Evolutionary conservation across 1,284 basidiomycete species (phyloP).

Genomic region (Cerrena zonata): DNA sequence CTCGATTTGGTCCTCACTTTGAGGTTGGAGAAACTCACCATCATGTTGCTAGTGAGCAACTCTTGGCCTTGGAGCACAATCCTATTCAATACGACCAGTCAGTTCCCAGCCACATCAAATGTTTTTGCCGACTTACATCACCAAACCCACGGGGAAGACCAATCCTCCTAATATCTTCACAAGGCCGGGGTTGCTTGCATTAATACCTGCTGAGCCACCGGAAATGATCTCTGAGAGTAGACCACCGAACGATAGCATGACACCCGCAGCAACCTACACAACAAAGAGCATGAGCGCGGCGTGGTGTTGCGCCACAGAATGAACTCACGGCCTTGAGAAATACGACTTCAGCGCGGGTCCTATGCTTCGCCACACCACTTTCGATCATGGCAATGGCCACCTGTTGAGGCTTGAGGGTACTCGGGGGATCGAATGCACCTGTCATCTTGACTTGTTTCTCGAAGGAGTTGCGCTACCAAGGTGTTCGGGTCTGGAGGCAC

Average conservation of each 20-base stretch:
- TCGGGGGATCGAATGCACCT: slow-evolving; percentile 29
- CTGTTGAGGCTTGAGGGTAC: slow-evolving; percentile 55
- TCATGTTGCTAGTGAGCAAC: slow-evolving; percentile 70
- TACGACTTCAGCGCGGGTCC: slow-evolving; percentile 50
- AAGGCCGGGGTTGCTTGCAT: slow-evolving; percentile 53
- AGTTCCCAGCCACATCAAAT: slow-evolving; percentile 5
- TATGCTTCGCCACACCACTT: slow-evolving; percentile 54
- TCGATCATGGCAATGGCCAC: slow-evolving; percentile 57
- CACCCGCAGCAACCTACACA: slow-evolving; percentile 56
- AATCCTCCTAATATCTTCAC: slow-evolving; percentile 61
- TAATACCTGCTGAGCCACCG: slow-evolving; percentile 53
- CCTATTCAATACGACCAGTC: slow-evolving; percentile 34
- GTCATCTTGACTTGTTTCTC: slow-evolving; percentile 13
- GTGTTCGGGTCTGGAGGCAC: too few relatives aligned
- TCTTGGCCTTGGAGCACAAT: slow-evolving; percentile 68
- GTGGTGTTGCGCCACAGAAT: neutral
- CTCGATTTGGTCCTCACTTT: too few relatives aligned
- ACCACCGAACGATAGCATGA: slow-evolving; percentile 70
- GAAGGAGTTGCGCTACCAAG: too few relatives aligned
- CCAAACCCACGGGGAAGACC: slow-evolving; percentile 70
- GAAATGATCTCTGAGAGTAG: slow-evolving; percentile 54
- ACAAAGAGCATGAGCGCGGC: neutral
- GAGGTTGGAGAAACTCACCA: slow-evolving; percentile 49
- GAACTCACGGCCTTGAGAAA: slow-evolving; percentile 63
- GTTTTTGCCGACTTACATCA: slow-evolving; percentile 45